Evolutionary conservation across 2,329 filamentous ascomycete genomes (phyloP), one percentile per base, ranked within the genome.

Genomic region (Arachnopeziza araneosa): DNA sequence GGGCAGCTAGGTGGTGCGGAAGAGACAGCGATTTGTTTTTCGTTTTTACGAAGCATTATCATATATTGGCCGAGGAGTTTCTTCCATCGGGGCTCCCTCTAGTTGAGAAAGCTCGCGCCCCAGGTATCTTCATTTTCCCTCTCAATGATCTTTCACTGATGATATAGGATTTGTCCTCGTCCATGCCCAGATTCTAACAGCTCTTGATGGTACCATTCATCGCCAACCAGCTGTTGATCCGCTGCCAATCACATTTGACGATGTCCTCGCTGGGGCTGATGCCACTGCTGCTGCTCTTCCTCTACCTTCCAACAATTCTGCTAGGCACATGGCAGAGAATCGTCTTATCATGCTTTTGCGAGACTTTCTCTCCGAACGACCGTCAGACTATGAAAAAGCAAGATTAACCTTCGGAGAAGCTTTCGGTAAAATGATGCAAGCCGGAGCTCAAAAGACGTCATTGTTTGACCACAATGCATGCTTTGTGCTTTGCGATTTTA

Each of bases 21-120:
- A 81, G 84, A 26, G 87, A 90, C 67, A 89, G 85, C 55, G 88
- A 90, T 71, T 76, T 91, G 52, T 89, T 91, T 68, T 90, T 87
- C 71, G 84, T 89, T 24, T 91, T 91, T 69, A 78, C 83, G 60
- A 90, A 90, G 70, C 82, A 88, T 70, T 88, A 85, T 68, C 85
- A 89, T 68, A 81, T 89, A 22, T 75, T 91, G 12, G 79, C 84
- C 24, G 80, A 83, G 23, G 86, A 89, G 55, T 80, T 81, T 61
- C 65, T 84, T 52, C 77, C 80, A 10, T 9, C 77, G 72, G 78
- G 80, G 32, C 75, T 81, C 8, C 78, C 80, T 54, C 77, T 79
- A 58, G 74, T 75, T n/a, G 81, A 85, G 63, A 80, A 81, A 60
- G 76, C 86, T 59, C 81, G 84, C 61, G 81, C 84, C 12, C 88